A percentile compares a stretch with the other conserved stretches of the same genome.
phyloP scores from a whole-genome alignment of 208 protist genomes.

The Crithidia bombi region DNA sequence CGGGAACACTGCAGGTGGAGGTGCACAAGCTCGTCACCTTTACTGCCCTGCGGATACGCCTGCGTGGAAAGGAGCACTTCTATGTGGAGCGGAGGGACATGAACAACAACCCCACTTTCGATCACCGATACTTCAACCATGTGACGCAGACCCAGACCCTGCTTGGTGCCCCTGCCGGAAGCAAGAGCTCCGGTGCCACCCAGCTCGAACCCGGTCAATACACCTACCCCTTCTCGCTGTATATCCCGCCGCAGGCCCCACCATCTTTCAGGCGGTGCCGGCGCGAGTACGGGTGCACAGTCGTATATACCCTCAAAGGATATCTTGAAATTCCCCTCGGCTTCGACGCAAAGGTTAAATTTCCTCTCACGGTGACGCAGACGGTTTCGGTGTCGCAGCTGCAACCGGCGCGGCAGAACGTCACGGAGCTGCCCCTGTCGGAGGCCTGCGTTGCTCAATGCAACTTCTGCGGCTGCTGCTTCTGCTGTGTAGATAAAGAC shows the following conservation, averaged over 20 bases:
- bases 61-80: slow-evolving; percentile 10
- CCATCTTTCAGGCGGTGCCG: not conserved
- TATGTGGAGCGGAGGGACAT: not conserved
- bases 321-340: slow-evolving; percentile 11
- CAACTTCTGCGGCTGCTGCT: slow-evolving; percentile 6
- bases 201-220: slow-evolving; percentile 19
- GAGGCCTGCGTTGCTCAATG: slow-evolving; percentile 12
- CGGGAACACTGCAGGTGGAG: not conserved
- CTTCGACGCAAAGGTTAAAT: not conserved
- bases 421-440: slow-evolving; percentile 1
- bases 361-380: not conserved
- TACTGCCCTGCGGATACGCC: slow-evolving; percentile 8
- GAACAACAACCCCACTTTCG: not conserved
- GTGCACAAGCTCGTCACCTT: slow-evolving; percentile 6
- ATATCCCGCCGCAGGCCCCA: not conserved
- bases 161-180: not conserved
- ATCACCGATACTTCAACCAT: not conserved
- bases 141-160: not conserved
- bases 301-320: slow-evolving; percentile 2
- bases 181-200: not conserved
- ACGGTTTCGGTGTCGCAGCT: slow-evolving; percentile 5
- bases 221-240: slow-evolving; percentile 13
- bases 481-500: slow-evolving; percentile 12
- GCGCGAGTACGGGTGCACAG: slow-evolving; percentile 7
- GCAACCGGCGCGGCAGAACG: slow-evolving; percentile 4